Conservation (phyloP, 345 rosid species). For the Aegle marmelos region DNA sequence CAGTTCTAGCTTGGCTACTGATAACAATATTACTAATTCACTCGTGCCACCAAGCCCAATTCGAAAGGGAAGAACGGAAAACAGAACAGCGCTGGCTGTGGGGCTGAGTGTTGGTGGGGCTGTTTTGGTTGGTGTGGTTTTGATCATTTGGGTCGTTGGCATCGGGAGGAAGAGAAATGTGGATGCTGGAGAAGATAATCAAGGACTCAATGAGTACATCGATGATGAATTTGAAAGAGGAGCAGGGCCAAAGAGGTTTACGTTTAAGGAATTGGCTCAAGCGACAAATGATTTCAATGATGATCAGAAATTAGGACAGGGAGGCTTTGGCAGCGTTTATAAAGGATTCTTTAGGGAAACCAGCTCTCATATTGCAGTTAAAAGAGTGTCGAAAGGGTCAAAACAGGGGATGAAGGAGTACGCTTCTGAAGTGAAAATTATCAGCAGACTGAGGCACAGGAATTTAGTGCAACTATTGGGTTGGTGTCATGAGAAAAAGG, state of each 20-base stretch:
- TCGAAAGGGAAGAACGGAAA: not conserved
- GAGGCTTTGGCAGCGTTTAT: slow-evolving; percentile 28
- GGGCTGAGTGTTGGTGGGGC: slow-evolving; percentile 4
- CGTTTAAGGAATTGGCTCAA: slow-evolving; percentile 12
- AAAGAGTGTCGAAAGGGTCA: slow-evolving; percentile 17
- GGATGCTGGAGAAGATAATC: not conserved
- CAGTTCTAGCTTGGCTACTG: not conserved
- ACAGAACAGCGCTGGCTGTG: not conserved
- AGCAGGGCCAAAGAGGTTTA: slow-evolving; percentile 19
- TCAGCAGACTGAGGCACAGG: slow-evolving; percentile 26
- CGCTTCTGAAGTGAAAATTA: slow-evolving; percentile 27
- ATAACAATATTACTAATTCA: not conserved
- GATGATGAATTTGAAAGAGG: slow-evolving; percentile 20
- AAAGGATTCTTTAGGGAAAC: slow-evolving; percentile 13
- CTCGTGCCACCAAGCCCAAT: too few relatives aligned
- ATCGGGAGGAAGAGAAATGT: not conserved
- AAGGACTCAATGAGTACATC: not conserved
- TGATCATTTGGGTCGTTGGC: not conserved
- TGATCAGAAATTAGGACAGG: slow-evolving; percentile 19
- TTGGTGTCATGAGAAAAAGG: slow-evolving; percentile 28
- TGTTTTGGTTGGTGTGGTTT: not conserved
- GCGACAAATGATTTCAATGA: slow-evolving; percentile 20
- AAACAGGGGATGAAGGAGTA: slow-evolving; percentile 24
- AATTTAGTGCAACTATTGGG: slow-evolving; percentile 30
- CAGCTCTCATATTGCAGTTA: slow-evolving; percentile 19